Evolutionary conservation across 2,329 filamentous ascomycete species (phyloP).

Genomic region (Nannizziopsis barbatae): DNA sequence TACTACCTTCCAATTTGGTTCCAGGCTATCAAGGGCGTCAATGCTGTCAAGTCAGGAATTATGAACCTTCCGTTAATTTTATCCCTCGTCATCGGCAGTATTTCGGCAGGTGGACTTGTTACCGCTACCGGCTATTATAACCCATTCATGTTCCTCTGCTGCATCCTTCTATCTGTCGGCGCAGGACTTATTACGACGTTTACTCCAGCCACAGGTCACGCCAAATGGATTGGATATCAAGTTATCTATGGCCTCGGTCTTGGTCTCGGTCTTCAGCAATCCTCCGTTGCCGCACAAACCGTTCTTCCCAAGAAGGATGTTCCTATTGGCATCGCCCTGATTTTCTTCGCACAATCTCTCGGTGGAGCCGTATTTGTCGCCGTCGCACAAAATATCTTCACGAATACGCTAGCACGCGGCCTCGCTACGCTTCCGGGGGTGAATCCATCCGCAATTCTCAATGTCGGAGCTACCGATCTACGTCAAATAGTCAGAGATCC

Average conservation of each 20-base stretch:
- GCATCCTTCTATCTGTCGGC: conserved; percentile 26
- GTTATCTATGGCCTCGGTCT: conserved; percentile 28
- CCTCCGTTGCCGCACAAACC: conserved; percentile 28
- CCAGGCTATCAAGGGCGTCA: conserved; percentile 34
- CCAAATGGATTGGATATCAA: conserved; percentile 33
- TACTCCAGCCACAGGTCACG: conserved; percentile 22
- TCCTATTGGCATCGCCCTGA: conserved; percentile 26
- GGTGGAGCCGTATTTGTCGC: conserved; percentile 31
- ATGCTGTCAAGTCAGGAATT: conserved; percentile 28
- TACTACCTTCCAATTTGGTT: conserved; percentile 28
- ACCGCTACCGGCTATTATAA: conserved; percentile 30
- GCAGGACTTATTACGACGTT: conserved; percentile 30
- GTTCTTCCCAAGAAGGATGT: conserved; percentile 25
- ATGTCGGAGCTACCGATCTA: conserved; percentile 49
- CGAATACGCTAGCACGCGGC: conserved; percentile 25
- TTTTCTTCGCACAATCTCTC: conserved; percentile 30
- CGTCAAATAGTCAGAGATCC: conserved; percentile 39
- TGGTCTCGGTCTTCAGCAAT: conserved; percentile 29
- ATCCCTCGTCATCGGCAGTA: conserved; percentile 23
- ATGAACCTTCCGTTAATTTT: conserved; percentile 27
- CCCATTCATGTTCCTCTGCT: conserved; percentile 29
- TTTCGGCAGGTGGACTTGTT: conserved; percentile 25
- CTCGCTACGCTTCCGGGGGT: conserved; percentile 29
- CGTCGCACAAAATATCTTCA: conserved; percentile 31
- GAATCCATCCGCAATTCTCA: conserved; percentile 33